Evolutionary conservation across 306 rosid species (phyloP).

Genomic region (Glycine latifolia): DNA sequence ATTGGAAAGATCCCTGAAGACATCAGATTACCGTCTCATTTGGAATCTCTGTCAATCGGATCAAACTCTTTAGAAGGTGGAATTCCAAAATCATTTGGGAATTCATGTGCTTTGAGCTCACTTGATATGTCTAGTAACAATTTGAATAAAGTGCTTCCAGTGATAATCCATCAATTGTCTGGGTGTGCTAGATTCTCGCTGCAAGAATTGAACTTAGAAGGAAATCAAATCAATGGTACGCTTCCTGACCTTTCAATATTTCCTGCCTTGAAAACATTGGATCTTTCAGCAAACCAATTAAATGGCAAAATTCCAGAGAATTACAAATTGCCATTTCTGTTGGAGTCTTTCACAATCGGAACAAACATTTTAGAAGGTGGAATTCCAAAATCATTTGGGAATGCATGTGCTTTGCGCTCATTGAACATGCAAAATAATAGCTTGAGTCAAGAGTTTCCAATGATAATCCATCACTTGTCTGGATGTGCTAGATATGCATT

Average conservation of each 20-base stretch:
- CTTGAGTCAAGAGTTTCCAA: too few relatives aligned
- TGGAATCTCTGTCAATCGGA: too few relatives aligned
- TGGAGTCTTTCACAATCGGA: too few relatives aligned
- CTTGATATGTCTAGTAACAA: background rate
- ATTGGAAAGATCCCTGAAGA: too few relatives aligned
- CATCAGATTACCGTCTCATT: too few relatives aligned
- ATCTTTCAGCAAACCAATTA: background rate
- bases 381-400: background rate
- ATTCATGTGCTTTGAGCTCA: background rate
- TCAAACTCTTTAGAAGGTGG: too few relatives aligned
- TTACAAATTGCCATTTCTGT: too few relatives aligned
- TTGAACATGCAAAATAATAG: background rate
- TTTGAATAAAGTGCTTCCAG: background rate
- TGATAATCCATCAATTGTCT: background rate
- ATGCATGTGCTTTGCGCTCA: background rate
- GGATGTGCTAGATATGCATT: background rate
- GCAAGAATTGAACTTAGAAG: rapidly evolving
- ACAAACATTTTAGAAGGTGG: background rate
- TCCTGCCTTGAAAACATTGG: background rate
- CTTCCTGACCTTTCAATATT: background rate
- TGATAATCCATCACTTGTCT: too few relatives aligned
- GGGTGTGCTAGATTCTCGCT: background rate
- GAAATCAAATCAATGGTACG: rapidly evolving
- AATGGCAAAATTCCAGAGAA: background rate
- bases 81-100: background rate